Percentiles rank a stretch among this genome's conserved stretches.
Conservation (phyloP, 306 rosid species). For the Cicer arietinum region DNA sequence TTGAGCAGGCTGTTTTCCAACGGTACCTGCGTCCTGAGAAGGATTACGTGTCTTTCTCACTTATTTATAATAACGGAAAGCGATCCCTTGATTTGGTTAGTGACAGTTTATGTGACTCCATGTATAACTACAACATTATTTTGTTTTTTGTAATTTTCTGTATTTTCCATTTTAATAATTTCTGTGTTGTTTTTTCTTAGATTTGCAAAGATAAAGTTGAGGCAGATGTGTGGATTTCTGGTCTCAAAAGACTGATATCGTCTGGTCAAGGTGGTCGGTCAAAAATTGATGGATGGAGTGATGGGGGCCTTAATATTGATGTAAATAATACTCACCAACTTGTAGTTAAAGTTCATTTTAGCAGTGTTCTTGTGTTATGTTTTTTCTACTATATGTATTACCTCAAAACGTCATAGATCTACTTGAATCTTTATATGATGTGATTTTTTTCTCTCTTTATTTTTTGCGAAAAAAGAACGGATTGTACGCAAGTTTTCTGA, state of each 20-base stretch:
- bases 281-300: constrained; percentile 98
- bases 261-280: constrained; percentile 98
- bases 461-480: background rate
- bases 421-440: background rate
- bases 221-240: constrained; percentile 96
- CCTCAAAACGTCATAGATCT: background rate
- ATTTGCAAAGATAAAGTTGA: constrained; percentile 97
- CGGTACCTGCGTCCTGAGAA: constrained; percentile 87
- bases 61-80: constrained; percentile 88
- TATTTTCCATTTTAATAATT: constrained; percentile 16
- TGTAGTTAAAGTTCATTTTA: constrained; percentile 37
- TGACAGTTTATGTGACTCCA: constrained; percentile 43
- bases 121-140: constrained; percentile 6
- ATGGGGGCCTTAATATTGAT: constrained; percentile 87
- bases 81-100: constrained; percentile 93
- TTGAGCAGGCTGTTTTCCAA: constrained; percentile 83
- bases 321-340: constrained; percentile 62
- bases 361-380: constrained; percentile 11
- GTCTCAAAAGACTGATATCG: constrained; percentile 78
- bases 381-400: constrained; percentile 2
- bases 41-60: constrained; percentile 93
- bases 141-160: constrained; percentile 21
- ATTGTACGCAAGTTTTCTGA: background rate
- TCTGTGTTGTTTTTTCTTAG: constrained; percentile 48
- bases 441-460: background rate